These are phyloP conservation scores for Wickerhamiella azyma DNA, from an alignment of 805 yeast species.

Conservation along the genomic window DNA sequence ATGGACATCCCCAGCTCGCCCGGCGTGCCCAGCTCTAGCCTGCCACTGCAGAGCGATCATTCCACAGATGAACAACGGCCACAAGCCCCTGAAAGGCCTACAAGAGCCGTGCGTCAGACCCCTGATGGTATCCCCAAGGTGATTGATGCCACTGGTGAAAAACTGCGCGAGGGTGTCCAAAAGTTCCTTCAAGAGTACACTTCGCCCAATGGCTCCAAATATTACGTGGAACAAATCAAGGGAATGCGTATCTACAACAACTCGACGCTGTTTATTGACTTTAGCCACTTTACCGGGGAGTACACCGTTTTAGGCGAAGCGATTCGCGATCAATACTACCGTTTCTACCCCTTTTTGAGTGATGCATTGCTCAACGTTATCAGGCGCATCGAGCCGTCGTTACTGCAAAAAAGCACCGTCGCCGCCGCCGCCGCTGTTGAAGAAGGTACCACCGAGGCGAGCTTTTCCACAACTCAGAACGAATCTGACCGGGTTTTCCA, in stretches of 20 bases:
- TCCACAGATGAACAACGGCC: neutral
- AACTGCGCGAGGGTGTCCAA: slow-evolving; percentile 83
- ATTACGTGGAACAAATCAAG: slow-evolving; percentile 67
- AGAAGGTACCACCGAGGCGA: neutral
- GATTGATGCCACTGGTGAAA: slow-evolving; percentile 82
- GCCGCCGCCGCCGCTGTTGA: too few species aligned
- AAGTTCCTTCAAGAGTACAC: slow-evolving; percentile 58
- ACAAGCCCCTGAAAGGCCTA: neutral
- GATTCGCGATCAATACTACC: slow-evolving; percentile 71
- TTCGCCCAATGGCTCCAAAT: slow-evolving; percentile 31
- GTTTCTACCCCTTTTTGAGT: slow-evolving; percentile 76
- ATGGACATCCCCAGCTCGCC: slow-evolving; percentile 10
- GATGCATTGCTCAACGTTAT: slow-evolving; percentile 62
- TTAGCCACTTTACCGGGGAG: slow-evolving; percentile 58
- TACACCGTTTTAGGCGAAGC: slow-evolving; percentile 77
- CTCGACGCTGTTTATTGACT: slow-evolving; percentile 73
- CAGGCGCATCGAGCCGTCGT: slow-evolving; percentile 58
- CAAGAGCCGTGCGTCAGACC: neutral
- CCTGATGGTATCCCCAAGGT: slow-evolving; percentile 54
- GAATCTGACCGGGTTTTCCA: slow-evolving; percentile 68
- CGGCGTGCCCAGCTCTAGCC: slow-evolving; percentile 1
- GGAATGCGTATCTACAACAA: slow-evolving; percentile 66
- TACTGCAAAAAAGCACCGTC: slow-evolving; percentile 27
- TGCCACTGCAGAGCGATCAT: slow-evolving; percentile 6
- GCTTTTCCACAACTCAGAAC: slow-evolving; percentile 13